These are phyloP conservation scores for Hypoxylon sp. DNA, from an alignment of 2,329 filamentous ascomycete genomes.

Conservation along the genomic window DNA sequence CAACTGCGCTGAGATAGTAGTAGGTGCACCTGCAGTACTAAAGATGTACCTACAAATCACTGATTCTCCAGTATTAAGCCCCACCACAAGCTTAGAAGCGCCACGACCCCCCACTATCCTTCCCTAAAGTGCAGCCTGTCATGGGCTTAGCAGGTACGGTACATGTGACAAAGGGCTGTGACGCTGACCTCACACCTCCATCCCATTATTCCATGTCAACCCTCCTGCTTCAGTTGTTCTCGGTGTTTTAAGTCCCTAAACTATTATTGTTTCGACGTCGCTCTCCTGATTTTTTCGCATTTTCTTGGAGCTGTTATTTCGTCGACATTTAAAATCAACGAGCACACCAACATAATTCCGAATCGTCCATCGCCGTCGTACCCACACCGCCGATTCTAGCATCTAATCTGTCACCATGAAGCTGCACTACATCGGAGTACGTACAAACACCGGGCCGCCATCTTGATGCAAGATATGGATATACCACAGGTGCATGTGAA, in stretches of 20 bases:
- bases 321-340: too few species aligned
- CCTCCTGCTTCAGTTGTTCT: constrained; percentile 7
- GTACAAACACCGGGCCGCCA: constrained; percentile 48
- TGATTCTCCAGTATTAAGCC: constrained; percentile 20
- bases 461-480: constrained; percentile 11
- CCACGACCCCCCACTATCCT: constrained; percentile 7
- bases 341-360: constrained; percentile 1
- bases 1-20: too few species aligned
- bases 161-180: constrained; percentile 33
- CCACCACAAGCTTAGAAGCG: constrained; percentile 11
- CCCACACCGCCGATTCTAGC: not conserved
- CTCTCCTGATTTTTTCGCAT: not conserved
- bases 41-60: too few species aligned
- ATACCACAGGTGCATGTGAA: not conserved
- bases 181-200: constrained; percentile 35
- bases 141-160: constrained; percentile 3
- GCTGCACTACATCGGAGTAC: constrained; percentile 86
- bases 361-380: constrained; percentile 3
- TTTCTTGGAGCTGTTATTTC: too few species aligned
- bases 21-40: too few species aligned
- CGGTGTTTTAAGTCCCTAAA: constrained; percentile 8
- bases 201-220: constrained; percentile 9
- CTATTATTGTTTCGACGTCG: constrained; percentile 18
- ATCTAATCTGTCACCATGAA: constrained; percentile 68
- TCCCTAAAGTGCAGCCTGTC: constrained; percentile 2